Evolutionary conservation across 2,329 filamentous ascomycete species (phyloP).

Genomic region (Clonostachys rosea): DNA sequence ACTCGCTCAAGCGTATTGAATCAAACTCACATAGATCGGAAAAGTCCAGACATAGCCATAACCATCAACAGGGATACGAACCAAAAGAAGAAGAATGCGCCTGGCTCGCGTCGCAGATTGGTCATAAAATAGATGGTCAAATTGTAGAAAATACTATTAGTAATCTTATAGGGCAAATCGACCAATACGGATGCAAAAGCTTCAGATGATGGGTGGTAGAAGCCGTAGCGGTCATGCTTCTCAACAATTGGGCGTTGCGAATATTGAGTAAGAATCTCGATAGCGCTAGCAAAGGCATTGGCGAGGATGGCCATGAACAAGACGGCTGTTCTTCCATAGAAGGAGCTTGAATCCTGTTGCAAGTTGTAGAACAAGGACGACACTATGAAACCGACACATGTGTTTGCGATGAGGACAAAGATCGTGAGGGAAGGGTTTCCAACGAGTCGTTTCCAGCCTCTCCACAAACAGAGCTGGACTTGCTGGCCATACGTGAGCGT

Average conservation of each 20-base stretch:
- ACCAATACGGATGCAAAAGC: slow-evolving; percentile 12
- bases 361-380: slow-evolving; percentile 64
- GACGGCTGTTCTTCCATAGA: slow-evolving; percentile 35
- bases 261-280: slow-evolving; percentile 34
- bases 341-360: slow-evolving; percentile 42
- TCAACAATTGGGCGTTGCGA: slow-evolving; percentile 13
- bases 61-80: slow-evolving; percentile 70
- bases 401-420: slow-evolving; percentile 31
- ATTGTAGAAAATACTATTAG: slow-evolving; percentile 31
- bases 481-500: slow-evolving; percentile 38
- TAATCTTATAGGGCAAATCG: slow-evolving; percentile 39
- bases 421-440: slow-evolving; percentile 15
- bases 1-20: slow-evolving; percentile 61
- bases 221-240: slow-evolving; percentile 17
- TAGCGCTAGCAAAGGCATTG: slow-evolving; percentile 45
- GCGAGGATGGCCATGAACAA: slow-evolving; percentile 45
- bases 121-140: slow-evolving; percentile 28
- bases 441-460: slow-evolving; percentile 9
- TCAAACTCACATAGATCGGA: slow-evolving; percentile 42
- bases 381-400: slow-evolving; percentile 44
- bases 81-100: slow-evolving; percentile 44
- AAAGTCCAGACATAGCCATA: slow-evolving; percentile 49
- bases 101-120: slow-evolving; percentile 12
- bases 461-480: slow-evolving; percentile 29
- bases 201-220: slow-evolving; percentile 23